phyloP scores from a whole-genome alignment of 2,329 filamentous ascomycete genomes.

The Hirsutella minnesotensis region DNA sequence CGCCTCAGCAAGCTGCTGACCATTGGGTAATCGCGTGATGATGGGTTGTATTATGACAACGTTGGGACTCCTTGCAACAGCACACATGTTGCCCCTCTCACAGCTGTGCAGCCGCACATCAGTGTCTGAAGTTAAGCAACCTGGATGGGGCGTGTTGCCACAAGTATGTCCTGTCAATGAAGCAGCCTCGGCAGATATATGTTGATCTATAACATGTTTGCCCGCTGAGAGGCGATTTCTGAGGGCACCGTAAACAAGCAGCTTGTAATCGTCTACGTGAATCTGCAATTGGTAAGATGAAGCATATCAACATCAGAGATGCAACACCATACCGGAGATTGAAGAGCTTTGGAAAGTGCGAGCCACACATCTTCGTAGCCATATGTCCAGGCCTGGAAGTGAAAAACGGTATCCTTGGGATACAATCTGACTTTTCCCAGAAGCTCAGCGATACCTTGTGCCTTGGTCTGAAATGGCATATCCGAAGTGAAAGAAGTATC shows the following conservation, averaged over 20 bases:
- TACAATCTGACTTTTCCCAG: conserved; percentile 56
- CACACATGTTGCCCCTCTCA: conserved; percentile 57
- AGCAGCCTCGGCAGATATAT: conserved; percentile 46
- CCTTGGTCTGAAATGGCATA: conserved; percentile 46
- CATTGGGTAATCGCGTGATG: conserved; percentile 49
- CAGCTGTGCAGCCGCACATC: conserved; percentile 71
- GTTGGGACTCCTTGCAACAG: conserved; percentile 29
- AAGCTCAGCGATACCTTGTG: conserved; percentile 64
- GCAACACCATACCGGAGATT: conserved; percentile 39
- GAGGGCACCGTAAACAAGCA: conserved; percentile 58
- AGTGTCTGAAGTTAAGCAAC: conserved; percentile 57
- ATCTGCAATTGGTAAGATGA: conserved; percentile 33
- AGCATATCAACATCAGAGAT: not conserved
- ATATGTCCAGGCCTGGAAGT: conserved; percentile 84
- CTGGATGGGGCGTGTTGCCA: conserved; percentile 57
- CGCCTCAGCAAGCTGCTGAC: conserved; percentile 55
- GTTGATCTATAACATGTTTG: conserved; percentile 26
- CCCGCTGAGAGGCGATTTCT: conserved; percentile 28
- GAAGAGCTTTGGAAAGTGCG: conserved; percentile 58
- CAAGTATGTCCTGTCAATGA: conserved; percentile 61
- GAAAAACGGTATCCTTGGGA: conserved; percentile 64
- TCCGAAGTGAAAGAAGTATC: conserved; percentile 64
- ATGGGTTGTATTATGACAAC: conserved; percentile 72
- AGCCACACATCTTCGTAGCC: conserved; percentile 87
- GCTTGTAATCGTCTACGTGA: conserved; percentile 75